phyloP scores from a whole-genome alignment of 192 early-diverging fungal genomes.

The Pilobolus umbonatus region DNA sequence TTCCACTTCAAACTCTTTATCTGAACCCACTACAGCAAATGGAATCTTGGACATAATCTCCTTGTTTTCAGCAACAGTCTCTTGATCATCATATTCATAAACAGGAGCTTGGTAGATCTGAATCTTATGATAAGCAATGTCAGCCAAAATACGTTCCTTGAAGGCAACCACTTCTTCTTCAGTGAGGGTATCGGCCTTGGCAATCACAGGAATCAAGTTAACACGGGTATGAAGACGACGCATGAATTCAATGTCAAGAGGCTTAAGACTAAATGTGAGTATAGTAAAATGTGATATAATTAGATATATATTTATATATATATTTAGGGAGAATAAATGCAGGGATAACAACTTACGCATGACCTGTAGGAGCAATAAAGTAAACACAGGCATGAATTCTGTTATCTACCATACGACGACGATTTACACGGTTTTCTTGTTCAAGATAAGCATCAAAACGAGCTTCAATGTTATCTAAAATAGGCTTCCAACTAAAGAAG shows the following conservation, averaged over 20 bases:
- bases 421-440: constrained; percentile 90
- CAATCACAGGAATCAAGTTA: constrained; percentile 86
- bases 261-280: constrained; percentile 63
- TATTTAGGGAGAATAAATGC: neutral
- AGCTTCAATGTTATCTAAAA: constrained; percentile 92
- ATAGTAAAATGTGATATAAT: neutral
- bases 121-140: constrained; percentile 81
- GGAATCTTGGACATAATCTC: constrained; percentile 90
- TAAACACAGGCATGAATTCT: constrained; percentile 93
- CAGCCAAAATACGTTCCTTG: constrained; percentile 82
- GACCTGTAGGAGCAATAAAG: constrained; percentile 97
- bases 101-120: constrained; percentile 82
- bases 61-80: constrained; percentile 76
- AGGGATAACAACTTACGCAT: constrained; percentile 55
- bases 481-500: constrained; percentile 85
- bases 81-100: constrained; percentile 82
- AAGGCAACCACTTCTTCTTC: constrained; percentile 73
- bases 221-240: constrained; percentile 83
- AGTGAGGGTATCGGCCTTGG: constrained; percentile 90
- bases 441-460: constrained; percentile 91
- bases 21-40: constrained; percentile 92
- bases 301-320: neutral
- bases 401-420: constrained; percentile 87
- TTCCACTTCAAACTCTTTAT: constrained; percentile 77
- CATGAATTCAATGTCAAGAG: constrained; percentile 96